A percentile compares a stretch with the other conserved stretches of the same genome.
Conservation (phyloP, 2,329 filamentous ascomycete genomes). For the Juglanconis sp. region DNA sequence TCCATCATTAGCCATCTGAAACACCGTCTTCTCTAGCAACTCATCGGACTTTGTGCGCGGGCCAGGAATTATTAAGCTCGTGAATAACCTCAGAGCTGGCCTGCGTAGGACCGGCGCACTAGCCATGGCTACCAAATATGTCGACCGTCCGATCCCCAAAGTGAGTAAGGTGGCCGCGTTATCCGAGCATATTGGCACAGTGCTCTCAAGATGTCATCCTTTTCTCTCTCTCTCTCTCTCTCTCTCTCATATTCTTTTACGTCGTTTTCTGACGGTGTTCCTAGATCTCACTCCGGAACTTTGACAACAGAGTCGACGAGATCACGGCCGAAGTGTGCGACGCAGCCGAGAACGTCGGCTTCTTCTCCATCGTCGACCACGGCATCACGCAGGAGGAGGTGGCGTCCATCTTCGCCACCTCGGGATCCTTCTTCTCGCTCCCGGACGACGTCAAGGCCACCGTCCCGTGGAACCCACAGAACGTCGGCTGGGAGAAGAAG, state of each 20-base stretch:
- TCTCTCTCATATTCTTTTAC: neutral
- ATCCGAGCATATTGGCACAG: neutral
- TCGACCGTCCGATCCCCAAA: constrained; percentile 16
- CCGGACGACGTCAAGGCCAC: constrained; percentile 44
- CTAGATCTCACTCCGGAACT: constrained; percentile 52
- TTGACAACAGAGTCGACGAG: constrained; percentile 48
- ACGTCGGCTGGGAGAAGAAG: constrained; percentile 57
- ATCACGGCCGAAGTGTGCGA: constrained; percentile 50
- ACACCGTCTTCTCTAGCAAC: neutral
- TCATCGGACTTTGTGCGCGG: neutral
- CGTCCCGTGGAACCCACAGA: constrained; percentile 46
- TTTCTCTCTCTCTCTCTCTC: neutral
- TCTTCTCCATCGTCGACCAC: constrained; percentile 55
- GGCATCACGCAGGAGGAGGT: constrained; percentile 39
- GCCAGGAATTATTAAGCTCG: neutral
- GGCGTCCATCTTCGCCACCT: constrained; percentile 33
- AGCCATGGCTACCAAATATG: constrained; percentile 15
- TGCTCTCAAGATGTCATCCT: too few species aligned
- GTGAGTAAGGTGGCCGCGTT: neutral
- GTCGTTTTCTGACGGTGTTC: constrained; percentile 20
- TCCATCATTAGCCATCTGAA: neutral
- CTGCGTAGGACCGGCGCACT: neutral
- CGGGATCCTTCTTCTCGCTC: constrained; percentile 47
- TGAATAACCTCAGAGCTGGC: neutral
- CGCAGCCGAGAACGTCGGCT: constrained; percentile 56